These are phyloP conservation scores for Cryptosporidium sp. DNA, from an alignment of 169 alveolate genomes.

Conservation along the genomic window DNA sequence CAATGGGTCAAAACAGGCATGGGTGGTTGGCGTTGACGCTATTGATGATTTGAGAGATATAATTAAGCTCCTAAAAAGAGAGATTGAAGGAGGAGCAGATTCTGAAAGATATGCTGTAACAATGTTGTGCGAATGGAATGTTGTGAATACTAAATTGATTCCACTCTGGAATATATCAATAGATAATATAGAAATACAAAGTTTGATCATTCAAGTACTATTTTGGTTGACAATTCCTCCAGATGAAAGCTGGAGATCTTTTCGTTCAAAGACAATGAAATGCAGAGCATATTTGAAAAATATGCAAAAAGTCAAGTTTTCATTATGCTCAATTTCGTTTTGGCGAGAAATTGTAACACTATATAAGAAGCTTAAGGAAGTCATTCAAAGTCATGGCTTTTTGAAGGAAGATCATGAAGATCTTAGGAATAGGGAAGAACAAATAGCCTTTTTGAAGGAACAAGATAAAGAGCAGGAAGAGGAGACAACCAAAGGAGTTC, in stretches of 20 bases:
- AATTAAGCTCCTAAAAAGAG: slow-evolving; percentile 55
- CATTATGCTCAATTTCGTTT: slow-evolving; percentile 27
- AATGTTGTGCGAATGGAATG: slow-evolving; percentile 55
- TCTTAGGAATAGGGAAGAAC: slow-evolving; percentile 23
- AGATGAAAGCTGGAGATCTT: slow-evolving; percentile 64
- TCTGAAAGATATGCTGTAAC: slow-evolving; percentile 69
- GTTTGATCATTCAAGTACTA: slow-evolving; percentile 51
- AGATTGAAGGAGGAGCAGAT: slow-evolving; percentile 64
- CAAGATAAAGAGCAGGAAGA: slow-evolving; percentile 18
- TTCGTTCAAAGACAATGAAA: slow-evolving; percentile 45
- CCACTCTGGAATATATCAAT: slow-evolving; percentile 56
- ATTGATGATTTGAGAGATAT: slow-evolving; percentile 66
- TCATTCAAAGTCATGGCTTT: slow-evolving; percentile 39
- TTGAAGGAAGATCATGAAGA: slow-evolving; percentile 36
- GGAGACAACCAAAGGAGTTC: not conserved
- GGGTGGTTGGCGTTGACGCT: slow-evolving; percentile 75
- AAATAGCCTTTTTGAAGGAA: slow-evolving; percentile 12
- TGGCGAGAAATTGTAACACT: slow-evolving; percentile 42
- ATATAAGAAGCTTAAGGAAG: slow-evolving; percentile 44
- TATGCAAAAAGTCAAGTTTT: slow-evolving; percentile 51
- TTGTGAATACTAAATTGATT: slow-evolving; percentile 25
- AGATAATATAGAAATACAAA: slow-evolving; percentile 57
- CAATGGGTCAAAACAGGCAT: slow-evolving; percentile 5
- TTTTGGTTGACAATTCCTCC: slow-evolving; percentile 75
- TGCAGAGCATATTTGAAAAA: slow-evolving; percentile 40